Base-by-base conservation (phyloP, 129 eudicot species). In the Daucus carota region DNA sequence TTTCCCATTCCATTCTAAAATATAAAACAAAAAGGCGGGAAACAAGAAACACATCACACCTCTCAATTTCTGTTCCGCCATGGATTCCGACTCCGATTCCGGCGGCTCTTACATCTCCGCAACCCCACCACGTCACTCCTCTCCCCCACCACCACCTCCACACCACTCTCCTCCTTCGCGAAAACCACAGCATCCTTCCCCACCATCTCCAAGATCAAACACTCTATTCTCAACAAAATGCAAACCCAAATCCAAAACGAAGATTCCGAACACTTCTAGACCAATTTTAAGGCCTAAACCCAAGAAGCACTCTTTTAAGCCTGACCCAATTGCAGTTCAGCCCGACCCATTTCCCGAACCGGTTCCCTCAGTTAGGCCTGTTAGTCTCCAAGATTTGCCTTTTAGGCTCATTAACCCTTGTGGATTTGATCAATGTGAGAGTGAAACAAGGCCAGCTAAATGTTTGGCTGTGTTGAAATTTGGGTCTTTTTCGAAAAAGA, bases 51-150 rank as follows among this genome's bases (percentile, higher is more conserved):
- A 65, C 41, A 11, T 47, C 43, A 36, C 46, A 3, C 43, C 42
- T 33, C 43, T 22, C n/a, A 50, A 18, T 6, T 13, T 2, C 29
- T 36, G 32, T 7, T 14, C 73, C 0, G 73, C 18, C 3, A 90
- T 92, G 94, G 86, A 79, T 62, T 85, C 91, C 69, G 95, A 93
- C 81, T 85, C 96, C 62, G 95, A 90, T 29, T 90, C 98, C 82
- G 96, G 65, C 70, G 90, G 87, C 68, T 93, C 98, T 80, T 86
- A 93, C 87, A 81, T 91, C 73, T 93, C 98, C 12, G 84, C 97
- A 41, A 88, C 98, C 12, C 98, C 98, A 1, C 97, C 97, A 6
- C 79, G 86, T 41, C 50, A 78, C 2, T 77, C 87, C 5, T 77
- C 87, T 41, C 72, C 78, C 0, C 85, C 74, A 4, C 79, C 82